A percentile compares a stretch with the other conserved stretches of the same genome.
Evolutionary conservation across 176 grass and related monocot genomes (phyloP).

Genomic region (Musa schizocarpa): DNA sequence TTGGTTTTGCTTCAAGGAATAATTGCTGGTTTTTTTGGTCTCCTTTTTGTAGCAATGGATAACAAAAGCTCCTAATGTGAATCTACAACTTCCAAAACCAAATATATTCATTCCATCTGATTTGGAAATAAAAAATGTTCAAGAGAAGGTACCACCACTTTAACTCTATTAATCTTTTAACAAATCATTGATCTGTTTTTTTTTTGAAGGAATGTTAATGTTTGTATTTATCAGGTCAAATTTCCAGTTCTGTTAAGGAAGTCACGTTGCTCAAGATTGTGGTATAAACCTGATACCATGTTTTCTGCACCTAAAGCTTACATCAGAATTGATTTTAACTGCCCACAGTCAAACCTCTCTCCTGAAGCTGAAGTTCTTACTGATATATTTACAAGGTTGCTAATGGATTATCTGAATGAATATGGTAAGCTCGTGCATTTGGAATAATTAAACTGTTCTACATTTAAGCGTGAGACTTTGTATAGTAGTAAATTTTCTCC

Average conservation of each 20-base stretch:
- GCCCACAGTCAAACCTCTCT: conserved; percentile 58
- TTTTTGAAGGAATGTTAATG: background rate
- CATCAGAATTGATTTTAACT: conserved; percentile 80
- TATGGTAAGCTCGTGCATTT: conserved; percentile 45
- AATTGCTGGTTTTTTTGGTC: background rate
- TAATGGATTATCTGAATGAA: conserved; percentile 98
- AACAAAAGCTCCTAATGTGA: conserved; percentile 55
- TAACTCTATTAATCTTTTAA: conserved; percentile 16
- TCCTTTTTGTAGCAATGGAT: conserved; percentile 43
- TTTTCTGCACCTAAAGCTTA: conserved; percentile 82
- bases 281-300: conserved; percentile 82
- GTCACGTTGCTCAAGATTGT: conserved; percentile 74
- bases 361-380: conserved; percentile 81
- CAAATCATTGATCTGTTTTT: conserved; percentile 12
- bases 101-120: conserved; percentile 88
- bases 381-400: conserved; percentile 64
- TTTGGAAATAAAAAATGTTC: conserved; percentile 53
- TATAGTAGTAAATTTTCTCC: too few species aligned
- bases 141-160: conserved; percentile 53
- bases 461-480: background rate
- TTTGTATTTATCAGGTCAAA: conserved; percentile 39
- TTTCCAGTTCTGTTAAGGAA: conserved; percentile 69
- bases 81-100: conserved; percentile 70
- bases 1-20: background rate
- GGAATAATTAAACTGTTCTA: background rate